Base-by-base conservation (phyloP, 257 asterid genomes). In the Eucommia ulmoides region DNA sequence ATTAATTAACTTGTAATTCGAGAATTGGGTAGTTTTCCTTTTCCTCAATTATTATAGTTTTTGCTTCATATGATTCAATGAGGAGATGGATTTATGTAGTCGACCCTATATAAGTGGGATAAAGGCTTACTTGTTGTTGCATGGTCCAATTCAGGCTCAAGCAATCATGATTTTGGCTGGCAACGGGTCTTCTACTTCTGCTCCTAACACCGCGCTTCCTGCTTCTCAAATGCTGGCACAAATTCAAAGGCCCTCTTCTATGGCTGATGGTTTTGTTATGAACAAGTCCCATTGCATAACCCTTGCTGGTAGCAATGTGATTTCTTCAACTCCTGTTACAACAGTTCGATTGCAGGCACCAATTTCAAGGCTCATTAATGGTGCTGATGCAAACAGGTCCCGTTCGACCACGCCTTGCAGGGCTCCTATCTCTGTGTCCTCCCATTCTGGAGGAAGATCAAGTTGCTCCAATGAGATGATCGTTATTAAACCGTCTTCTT, bases 141-240 rank as follows among this genome's bases (percentile, higher is more conserved):
- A n/a, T 33, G 42, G 10, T 33, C 42, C 16, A 17, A 33, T 9
- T 10, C 42, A 33, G 42, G 42, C 42, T 9, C 3, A 33, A 33
- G 42, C 42, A 9, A 33, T 33, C 1, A 33, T 33, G 42, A 9
- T 33, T 9, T 74, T 88, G 66, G 97, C 97, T 44, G 94, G 95
- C 57, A 84, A 88, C 29, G 88, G 78, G 26, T 77, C 86, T 24
- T 21, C 16, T 52, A 26, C 44, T 35, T 3, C n/a, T n/a, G n/a
- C 67, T 45, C 58, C 84, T 21, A 59, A 24, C 49, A 51, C 82
- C 20, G 29, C 74, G 8, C 33, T 68, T 0, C 24, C 77, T 9
- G 41, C n/a, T 10, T 15, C 81, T 71, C 87, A 80, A 7, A 63
- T 69, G 47, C 83, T 61, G 45, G 61, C 72, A 29, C 26, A 80